Conservation (phyloP, 2,329 filamentous ascomycete genomes). For the Rhexocercosporidium sp. region DNA sequence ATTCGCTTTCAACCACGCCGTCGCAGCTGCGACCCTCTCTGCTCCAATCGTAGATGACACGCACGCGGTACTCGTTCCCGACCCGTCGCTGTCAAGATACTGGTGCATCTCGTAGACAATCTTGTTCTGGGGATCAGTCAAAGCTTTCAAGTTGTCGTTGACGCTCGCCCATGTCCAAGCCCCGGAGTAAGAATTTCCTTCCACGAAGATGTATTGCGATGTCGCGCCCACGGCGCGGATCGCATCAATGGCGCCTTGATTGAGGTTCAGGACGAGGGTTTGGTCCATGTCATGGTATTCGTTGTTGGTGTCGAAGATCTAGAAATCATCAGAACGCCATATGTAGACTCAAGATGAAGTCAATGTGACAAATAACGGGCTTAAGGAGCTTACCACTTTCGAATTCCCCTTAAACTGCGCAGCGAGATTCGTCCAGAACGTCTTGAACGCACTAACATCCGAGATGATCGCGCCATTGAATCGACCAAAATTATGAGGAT, state of each 20-base stretch:
- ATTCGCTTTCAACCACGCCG: constrained; percentile 58
- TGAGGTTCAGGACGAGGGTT: constrained; percentile 47
- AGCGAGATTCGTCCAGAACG: constrained; percentile 48
- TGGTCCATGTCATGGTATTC: constrained; percentile 51
- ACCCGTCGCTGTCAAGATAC: constrained; percentile 62
- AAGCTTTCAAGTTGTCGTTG: constrained; percentile 50
- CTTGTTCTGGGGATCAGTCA: constrained; percentile 58
- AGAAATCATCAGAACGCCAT: no score
- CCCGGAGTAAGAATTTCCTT: constrained; percentile 48
- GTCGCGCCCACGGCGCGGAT: constrained; percentile 50
- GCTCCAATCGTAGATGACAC: constrained; percentile 57
- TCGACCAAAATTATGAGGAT: constrained; percentile 57
- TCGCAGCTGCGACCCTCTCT: constrained; percentile 56
- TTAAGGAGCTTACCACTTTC: constrained; percentile 23
- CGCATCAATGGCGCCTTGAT: constrained; percentile 51
- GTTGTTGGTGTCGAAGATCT: constrained; percentile 50
- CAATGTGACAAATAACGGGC: neutral
- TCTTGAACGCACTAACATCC: constrained; percentile 45
- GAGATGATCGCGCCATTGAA: constrained; percentile 48
- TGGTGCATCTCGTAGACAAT: constrained; percentile 67
- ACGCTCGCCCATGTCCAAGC: constrained; percentile 41
- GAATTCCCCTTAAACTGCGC: constrained; percentile 44
- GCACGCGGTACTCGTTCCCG: constrained; percentile 55
- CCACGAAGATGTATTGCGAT: constrained; percentile 61
- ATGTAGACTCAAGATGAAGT: no score